Base-by-base conservation (phyloP, 257 asterid genomes). In the Salvia hispanica region DNA sequence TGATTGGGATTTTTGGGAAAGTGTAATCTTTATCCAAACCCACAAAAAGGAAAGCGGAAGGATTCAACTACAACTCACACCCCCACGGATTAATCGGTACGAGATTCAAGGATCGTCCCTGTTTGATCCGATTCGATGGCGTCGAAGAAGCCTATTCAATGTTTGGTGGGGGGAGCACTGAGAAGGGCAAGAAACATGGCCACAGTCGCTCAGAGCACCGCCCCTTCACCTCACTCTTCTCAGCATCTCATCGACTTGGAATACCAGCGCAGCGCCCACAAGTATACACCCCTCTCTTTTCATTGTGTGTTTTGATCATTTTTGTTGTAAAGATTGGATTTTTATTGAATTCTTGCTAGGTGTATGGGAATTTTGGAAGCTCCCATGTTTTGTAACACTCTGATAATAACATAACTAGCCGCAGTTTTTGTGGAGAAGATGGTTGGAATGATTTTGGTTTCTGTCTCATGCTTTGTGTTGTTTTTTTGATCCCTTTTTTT, bases 211-310 rank as follows among this genome's bases (percentile, higher is more conserved):
- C 78, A 89, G 64, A 71, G 83, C 78, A 81, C 39, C 34, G 45
- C 77, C 31, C 31, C 31, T 62, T 72, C 77, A 40, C 40, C 78
- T 0, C 76, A 56, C 60, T 51, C 90, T 68, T 85, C 98, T 62
- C 85, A 87, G 15, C 82, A 72, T 55, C 88, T 92, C 76, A 92
- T 92, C 78, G 64, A 87, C 72, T 76, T 85, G 86, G 98, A 89
- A 70, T 76, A 64, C 47, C 69, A 85, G 46, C 78, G 86, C 85
- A 86, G 96, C 77, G 96, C 95, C 72, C 98, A 92, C 85, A 92
- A 92, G 98, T 89, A 84, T 70, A 18, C 28, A 18, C 21, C n/a
- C 0, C 25, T 9, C 12, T 21, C 52, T 15, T 42, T 48, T 43
- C 6, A 36, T 42, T 66, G 40, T 28, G 16, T 53, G 9, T 12